phyloP scores from a whole-genome alignment of 169 alveolate species.

The Plasmodium blacklocki region DNA sequence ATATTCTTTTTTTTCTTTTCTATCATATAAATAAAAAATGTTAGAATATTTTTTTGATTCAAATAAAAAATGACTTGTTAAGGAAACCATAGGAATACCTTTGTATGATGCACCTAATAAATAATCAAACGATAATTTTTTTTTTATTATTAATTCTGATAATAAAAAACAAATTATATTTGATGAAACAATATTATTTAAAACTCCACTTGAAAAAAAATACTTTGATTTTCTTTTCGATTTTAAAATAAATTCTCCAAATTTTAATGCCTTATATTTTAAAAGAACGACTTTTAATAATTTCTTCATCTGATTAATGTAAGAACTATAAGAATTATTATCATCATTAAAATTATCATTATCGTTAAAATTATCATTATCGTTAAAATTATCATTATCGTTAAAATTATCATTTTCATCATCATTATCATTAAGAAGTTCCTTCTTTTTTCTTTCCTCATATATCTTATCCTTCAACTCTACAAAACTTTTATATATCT shows the following conservation, averaged over 20 bases:
- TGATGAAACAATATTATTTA: conserved; percentile 47
- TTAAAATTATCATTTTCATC: neutral
- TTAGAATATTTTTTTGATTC: conserved; percentile 34
- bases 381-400: neutral
- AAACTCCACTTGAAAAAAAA: conserved; percentile 53
- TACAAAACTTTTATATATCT: conserved; percentile 8
- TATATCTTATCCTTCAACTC: conserved; percentile 25
- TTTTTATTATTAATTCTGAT: conserved; percentile 34
- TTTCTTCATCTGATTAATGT: conserved; percentile 32
- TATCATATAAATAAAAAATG: conserved; percentile 59
- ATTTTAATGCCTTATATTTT: conserved; percentile 54
- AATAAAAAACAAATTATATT: conserved; percentile 54
- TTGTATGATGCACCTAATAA: conserved; percentile 55
- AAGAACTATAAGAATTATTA: neutral
- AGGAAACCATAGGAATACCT: conserved; percentile 50
- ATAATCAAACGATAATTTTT: conserved; percentile 25
- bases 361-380: too few species aligned
- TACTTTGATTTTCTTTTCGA: conserved; percentile 57
- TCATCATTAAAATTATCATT: too few species aligned
- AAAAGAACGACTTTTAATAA: conserved; percentile 20
- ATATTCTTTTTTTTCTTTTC: conserved; percentile 69
- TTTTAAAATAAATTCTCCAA: conserved; percentile 59
- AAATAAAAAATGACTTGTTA: conserved; percentile 64
- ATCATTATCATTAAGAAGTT: too few species aligned
- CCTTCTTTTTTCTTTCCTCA: neutral